Evolutionary conservation across 2,329 filamentous ascomycete species (phyloP).

Genomic region (Bimuria novae-zelandiae): DNA sequence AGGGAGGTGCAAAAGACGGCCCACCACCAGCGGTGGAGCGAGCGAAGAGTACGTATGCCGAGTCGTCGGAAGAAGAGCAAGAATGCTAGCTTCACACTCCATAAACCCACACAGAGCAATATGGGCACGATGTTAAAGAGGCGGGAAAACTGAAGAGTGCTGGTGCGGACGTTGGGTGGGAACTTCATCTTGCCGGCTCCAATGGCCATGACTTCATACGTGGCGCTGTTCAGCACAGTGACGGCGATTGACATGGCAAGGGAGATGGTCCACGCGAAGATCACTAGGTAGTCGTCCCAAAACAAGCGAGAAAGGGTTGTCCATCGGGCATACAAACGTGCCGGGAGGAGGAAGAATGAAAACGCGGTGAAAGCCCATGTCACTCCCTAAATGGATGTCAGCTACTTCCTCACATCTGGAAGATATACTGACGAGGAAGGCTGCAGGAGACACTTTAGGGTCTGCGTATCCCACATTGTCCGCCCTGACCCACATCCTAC

Average conservation of each 20-base stretch:
- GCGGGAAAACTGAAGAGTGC: slow-evolving; percentile 14
- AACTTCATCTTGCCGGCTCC: background rate
- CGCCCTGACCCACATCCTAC: background rate
- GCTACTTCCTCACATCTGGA: background rate
- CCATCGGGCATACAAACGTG: background rate
- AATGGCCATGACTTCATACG: slow-evolving; percentile 12
- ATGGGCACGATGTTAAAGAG: slow-evolving; percentile 11
- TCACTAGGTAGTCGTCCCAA: slow-evolving; percentile 16
- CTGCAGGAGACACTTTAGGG: background rate
- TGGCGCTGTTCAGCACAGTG: slow-evolving; percentile 6
- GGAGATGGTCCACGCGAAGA: slow-evolving; percentile 14
- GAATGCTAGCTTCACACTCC: slow-evolving; percentile 20
- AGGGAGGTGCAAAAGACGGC: slow-evolving; percentile 3
- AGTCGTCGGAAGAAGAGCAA: slow-evolving; percentile 21
- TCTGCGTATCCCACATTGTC: background rate
- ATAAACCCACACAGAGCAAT: slow-evolving; percentile 19
- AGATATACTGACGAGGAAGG: background rate
- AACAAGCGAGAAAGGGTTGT: background rate
- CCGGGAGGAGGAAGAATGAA: background rate
- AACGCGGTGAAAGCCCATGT: background rate
- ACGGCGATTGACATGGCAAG: slow-evolving; percentile 7
- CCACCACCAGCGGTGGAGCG: slow-evolving; percentile 11
- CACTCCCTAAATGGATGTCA: background rate
- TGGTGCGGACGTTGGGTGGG: slow-evolving; percentile 9
- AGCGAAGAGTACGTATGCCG: background rate